Base-by-base conservation (phyloP, 345 rosid genomes). In the Sapria himalayana region DNA sequence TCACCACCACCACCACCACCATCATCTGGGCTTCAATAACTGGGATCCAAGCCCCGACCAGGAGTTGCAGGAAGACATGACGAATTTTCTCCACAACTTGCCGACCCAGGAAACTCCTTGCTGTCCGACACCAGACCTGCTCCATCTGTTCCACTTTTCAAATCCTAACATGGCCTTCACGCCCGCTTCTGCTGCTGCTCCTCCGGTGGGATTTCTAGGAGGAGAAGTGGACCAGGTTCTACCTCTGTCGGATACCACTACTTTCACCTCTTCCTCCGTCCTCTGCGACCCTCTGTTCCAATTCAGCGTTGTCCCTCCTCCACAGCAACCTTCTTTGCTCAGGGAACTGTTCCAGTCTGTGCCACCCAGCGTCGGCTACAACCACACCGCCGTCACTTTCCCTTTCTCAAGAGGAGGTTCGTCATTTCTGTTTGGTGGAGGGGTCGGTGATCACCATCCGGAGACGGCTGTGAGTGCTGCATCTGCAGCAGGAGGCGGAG, bases 321-420 rank as follows among this genome's bases (percentile, higher is more conserved):
- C 77, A n/a, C 77, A 72, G 29, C 80, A 72, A 34, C 76, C 85
- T 48, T 76, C 78, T 11, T 42, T 72, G 33, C 54, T 62, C 31
- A 43, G 57, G 33, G 75, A 69, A 2, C 15, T 62, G 31, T 51
- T 58, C 40, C 72, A 65, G 13, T 62, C 70, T 3, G 51, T 62
- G 4, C 58, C 72, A 5, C 60, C 54, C 32, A 72, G 57, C n/a
- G n/a, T n/a, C n/a, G n/a, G n/a, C n/a, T n/a, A n/a, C n/a, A n/a
- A n/a, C n/a, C n/a, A n/a, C n/a, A n/a, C n/a, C n/a, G n/a, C n/a
- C 11, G 52, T 55, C 43, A 41, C 46, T 41, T 46, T 72, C 22
- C 59, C 62, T 19, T 37, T 46, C 8, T 33, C 59, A 2, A 41
- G 53, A 18, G 56, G 17, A 16, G 20, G 21, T 37, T 36, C 19